Conservation (phyloP, 2,329 filamentous ascomycete genomes). For the Epichloe sylvatica region DNA sequence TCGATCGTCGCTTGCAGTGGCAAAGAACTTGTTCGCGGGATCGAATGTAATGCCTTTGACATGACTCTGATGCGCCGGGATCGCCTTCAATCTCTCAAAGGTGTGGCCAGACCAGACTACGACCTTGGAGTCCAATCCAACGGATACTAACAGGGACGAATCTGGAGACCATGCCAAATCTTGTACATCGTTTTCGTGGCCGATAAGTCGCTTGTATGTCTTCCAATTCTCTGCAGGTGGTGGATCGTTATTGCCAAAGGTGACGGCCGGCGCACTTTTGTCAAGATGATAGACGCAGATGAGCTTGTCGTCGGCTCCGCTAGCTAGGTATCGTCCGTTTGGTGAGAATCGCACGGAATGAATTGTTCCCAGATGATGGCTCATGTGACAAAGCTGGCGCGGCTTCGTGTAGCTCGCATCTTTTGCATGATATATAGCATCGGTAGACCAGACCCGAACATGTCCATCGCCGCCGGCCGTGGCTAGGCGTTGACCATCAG, state of each 20-base stretch:
- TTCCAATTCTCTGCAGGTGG: slow-evolving; percentile 97
- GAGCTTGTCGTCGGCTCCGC: slow-evolving; percentile 95
- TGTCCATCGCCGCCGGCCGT: slow-evolving; percentile 96
- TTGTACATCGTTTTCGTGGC: slow-evolving; percentile 97
- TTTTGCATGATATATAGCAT: slow-evolving; percentile 73
- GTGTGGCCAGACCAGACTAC: slow-evolving; percentile 97
- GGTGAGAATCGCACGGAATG: slow-evolving; percentile 94
- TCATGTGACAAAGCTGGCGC: slow-evolving; percentile 93
- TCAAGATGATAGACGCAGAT: slow-evolving; percentile 94
- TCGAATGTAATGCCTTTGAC: slow-evolving; percentile 99
- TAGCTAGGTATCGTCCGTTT: slow-evolving; percentile 88
- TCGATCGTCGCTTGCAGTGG: slow-evolving; percentile 90
- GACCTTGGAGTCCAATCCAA: slow-evolving; percentile 92
- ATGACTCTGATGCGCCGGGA: slow-evolving; percentile 87
- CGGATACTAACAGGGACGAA: slow-evolving; percentile 88
- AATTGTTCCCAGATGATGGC: slow-evolving; percentile 94
- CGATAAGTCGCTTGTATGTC: slow-evolving; percentile 81
- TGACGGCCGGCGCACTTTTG: slow-evolving; percentile 61
- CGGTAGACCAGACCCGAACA: slow-evolving; percentile 94
- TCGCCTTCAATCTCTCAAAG: slow-evolving; percentile 92
- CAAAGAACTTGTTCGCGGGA: slow-evolving; percentile 97
- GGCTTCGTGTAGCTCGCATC: slow-evolving; percentile 61
- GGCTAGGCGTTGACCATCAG: slow-evolving; percentile 80
- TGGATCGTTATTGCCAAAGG: slow-evolving; percentile 81
- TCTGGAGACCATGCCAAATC: slow-evolving; percentile 95